Evolutionary conservation across 2,329 filamentous ascomycete species (phyloP).

Genomic region (Colletotrichum camelliae): DNA sequence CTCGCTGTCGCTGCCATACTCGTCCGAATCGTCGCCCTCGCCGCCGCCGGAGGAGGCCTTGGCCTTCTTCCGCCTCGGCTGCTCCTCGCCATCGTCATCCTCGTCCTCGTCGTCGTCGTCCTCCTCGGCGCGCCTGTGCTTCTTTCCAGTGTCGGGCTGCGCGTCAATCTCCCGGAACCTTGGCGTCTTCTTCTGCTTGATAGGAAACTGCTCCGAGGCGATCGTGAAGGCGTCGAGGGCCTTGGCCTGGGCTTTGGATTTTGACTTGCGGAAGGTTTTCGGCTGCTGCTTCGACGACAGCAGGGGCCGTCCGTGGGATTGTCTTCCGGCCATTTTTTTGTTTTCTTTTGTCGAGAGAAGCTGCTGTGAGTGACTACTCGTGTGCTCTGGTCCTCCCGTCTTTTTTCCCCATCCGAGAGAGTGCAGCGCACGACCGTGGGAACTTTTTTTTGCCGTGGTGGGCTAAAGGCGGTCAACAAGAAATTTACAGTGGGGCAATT

Average conservation of each 20-base stretch:
- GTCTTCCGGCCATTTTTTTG: conserved; percentile 58
- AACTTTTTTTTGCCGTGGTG: conserved; percentile 25
- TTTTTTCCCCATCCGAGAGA: neutral
- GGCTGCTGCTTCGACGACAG: conserved; percentile 40
- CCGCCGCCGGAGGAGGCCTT: conserved; percentile 49
- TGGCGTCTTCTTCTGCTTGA: conserved; percentile 51
- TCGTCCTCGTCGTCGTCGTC: conserved; percentile 44
- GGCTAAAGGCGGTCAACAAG: conserved; percentile 20
- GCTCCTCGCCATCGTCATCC: conserved; percentile 60
- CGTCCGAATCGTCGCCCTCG: conserved; percentile 63
- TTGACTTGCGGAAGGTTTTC: conserved; percentile 48
- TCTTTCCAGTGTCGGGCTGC: conserved; percentile 28
- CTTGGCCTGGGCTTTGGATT: conserved; percentile 51
- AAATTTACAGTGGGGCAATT: conserved; percentile 20
- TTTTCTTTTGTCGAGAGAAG: conserved; percentile 11
- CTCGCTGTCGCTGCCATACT: conserved; percentile 83
- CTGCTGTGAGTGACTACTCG: neutral
- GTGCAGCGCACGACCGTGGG: neutral
- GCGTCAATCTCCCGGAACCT: conserved; percentile 58
- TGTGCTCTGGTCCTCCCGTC: neutral
- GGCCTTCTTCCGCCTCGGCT: conserved; percentile 46
- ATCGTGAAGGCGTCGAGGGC: conserved; percentile 64
- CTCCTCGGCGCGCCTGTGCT: conserved; percentile 25
- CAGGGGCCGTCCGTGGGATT: conserved; percentile 62
- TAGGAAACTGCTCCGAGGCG: conserved; percentile 57